Base-by-base conservation (phyloP, 495 filamentous ascomycete genomes). In the Annulohypoxylon moriforme region DNA sequence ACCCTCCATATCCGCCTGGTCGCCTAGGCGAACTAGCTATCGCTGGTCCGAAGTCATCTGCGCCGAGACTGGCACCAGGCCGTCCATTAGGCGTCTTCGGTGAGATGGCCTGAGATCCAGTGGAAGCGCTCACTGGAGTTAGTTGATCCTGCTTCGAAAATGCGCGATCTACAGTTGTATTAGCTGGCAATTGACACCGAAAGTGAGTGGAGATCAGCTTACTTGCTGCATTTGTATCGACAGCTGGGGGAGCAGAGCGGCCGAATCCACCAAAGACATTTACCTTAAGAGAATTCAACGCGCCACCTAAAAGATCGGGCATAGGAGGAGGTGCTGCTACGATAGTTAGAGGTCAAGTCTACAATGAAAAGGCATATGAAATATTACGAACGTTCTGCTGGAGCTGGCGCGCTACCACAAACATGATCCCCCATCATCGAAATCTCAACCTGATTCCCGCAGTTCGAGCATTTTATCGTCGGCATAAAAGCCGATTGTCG, bases 381-480 rank as follows among this genome's bases (percentile, higher is more conserved):
- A 64, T 42, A 66, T 60, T 11, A 64, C 83, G 60, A 81, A 83
- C 82, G 74, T 59, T 84, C 80, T 66, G 76, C 59, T 33, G 76
- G 62, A n/a, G 77, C 56, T 14, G 73, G 63, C 58, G 74, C 74
- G 46, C 68, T 72, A 36, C 81, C 78, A 79, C 93, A 97, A 63
- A 91, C 78, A 86, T 99, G 96, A 72, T 99, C 94, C 44, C 94
- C 96, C 93, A 99, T 93, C 74, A 89, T 81, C 8, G 92, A 90
- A 71, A 99, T 98, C 76, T 95, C 92, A 67, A 98, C 93, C 77
- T 96, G 88, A 34, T 83, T 81, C 50, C 89, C 89, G 77, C 96
- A 99, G 78, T 86, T 91, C 55, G 96, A 98, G 84, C 96, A 99
- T 89, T 97, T 98, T 80, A 99, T 94, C 18, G 89, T 89, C 75